Conservation (phyloP, 768 basidiomycete genomes). For the Mycena epipterygia region DNA sequence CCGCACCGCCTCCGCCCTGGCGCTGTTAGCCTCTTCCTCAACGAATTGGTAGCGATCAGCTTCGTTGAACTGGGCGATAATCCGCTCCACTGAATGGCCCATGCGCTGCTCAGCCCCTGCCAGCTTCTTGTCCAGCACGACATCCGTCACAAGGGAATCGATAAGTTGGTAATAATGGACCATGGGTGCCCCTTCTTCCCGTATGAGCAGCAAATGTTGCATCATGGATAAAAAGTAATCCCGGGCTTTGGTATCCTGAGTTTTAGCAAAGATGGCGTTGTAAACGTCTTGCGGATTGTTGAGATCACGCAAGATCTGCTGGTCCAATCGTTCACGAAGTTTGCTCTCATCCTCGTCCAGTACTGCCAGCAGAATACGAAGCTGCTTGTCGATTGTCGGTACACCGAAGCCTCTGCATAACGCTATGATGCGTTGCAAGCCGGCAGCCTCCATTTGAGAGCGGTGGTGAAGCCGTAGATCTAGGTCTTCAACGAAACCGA, state of each 20-base stretch:
- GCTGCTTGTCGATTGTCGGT: constrained; percentile 72
- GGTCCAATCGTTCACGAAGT: constrained; percentile 81
- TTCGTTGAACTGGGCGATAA: constrained; percentile 92
- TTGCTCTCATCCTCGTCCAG: constrained; percentile 83
- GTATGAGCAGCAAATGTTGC: constrained; percentile 92
- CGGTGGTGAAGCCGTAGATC: constrained; percentile 91
- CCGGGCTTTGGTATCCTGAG: constrained; percentile 82
- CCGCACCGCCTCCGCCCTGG: constrained; percentile 72
- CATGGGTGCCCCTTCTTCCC: constrained; percentile 87
- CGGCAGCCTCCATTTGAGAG: constrained; percentile 90
- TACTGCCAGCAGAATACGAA: constrained; percentile 69
- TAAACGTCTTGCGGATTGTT: constrained; percentile 90
- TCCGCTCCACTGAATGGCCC: constrained; percentile 89
- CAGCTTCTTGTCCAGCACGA: constrained; percentile 93
- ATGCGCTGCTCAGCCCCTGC: constrained; percentile 87
- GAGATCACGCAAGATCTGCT: constrained; percentile 82
- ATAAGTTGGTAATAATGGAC: constrained; percentile 93
- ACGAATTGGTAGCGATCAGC: constrained; percentile 85
- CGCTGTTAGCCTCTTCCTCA: constrained; percentile 81
- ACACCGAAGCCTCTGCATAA: constrained; percentile 79
- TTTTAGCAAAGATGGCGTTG: constrained; percentile 81
- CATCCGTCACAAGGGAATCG: constrained; percentile 89
- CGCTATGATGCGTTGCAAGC: constrained; percentile 79
- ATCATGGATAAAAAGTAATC: constrained; percentile 94
- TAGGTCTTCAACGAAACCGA: constrained; percentile 78